These are phyloP conservation scores for Candida taoyuanica DNA, from an alignment of 805 yeast genomes.

Conservation along the genomic window DNA sequence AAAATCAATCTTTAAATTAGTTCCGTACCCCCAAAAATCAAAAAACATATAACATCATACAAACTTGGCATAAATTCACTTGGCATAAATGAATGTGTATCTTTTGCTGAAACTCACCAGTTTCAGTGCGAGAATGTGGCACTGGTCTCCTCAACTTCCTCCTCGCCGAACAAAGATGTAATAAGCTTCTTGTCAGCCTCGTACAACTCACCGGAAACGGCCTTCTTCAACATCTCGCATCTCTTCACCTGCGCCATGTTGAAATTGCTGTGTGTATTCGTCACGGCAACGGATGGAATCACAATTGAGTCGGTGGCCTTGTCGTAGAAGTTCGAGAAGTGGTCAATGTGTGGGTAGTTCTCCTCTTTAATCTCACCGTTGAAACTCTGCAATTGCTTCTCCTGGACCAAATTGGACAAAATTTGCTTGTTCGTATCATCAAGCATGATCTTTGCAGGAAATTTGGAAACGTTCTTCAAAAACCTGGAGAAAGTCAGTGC, in stretches of 20 bases:
- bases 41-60: too few species aligned
- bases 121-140: too few species aligned
- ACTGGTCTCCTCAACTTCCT: not conserved
- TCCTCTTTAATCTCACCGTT: conserved; percentile 18
- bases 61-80: too few species aligned
- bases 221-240: conserved; percentile 11
- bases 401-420: conserved; percentile 23
- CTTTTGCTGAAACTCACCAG: too few species aligned
- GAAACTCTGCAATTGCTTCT: conserved; percentile 27
- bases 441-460: conserved; percentile 27
- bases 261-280: conserved; percentile 20
- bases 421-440: conserved; percentile 25
- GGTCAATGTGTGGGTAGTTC: conserved; percentile 25
- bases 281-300: conserved; percentile 24
- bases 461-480: conserved; percentile 20
- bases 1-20: too few species aligned
- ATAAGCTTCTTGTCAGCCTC: conserved; percentile 19
- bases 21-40: too few species aligned
- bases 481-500: conserved; percentile 17
- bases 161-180: conserved; percentile 12
- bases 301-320: conserved; percentile 23
- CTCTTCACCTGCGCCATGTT: conserved; percentile 22
- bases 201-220: conserved; percentile 15
- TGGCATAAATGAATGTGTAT: too few species aligned
- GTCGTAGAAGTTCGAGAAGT: conserved; percentile 19